Percentiles rank a stretch among this genome's conserved stretches.
Evolutionary conservation across 2,329 filamentous ascomycete genomes (phyloP).

Genomic region (Rutstroemia sp.): DNA sequence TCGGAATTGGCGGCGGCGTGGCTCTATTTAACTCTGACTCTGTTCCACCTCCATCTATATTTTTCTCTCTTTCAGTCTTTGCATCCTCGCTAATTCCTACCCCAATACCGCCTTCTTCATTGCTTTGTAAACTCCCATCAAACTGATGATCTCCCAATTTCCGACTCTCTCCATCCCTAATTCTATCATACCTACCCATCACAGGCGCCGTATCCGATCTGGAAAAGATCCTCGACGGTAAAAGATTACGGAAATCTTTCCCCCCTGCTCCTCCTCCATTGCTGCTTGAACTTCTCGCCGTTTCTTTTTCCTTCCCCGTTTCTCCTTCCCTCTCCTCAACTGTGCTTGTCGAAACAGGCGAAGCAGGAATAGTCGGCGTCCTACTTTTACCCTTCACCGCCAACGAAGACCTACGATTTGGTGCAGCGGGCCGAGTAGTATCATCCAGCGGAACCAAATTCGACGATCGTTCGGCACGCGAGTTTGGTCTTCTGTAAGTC

Average conservation of each 20-base stretch:
- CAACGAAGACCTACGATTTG: conserved; percentile 26
- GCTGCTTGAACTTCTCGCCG: no score
- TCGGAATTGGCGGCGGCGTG: conserved; percentile 25
- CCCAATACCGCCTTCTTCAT: neutral
- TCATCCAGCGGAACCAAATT: conserved; percentile 7
- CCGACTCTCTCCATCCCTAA: conserved; percentile 1
- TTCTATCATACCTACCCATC: neutral
- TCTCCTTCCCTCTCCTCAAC: neutral
- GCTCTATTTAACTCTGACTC: conserved; percentile 15
- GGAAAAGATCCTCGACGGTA: neutral
- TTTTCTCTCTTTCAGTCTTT: no score
- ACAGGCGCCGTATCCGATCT: neutral
- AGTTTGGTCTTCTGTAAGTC: neutral
- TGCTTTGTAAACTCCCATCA: neutral
- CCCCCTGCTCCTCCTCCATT: neutral
- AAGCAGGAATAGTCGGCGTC: neutral
- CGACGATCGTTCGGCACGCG: conserved; percentile 8
- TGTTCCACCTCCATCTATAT: neutral
- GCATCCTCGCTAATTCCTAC: no score
- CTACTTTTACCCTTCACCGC: conserved; percentile 6
- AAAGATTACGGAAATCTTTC: conserved; percentile 2
- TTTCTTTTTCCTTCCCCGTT: neutral
- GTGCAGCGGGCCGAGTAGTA: conserved; percentile 12
- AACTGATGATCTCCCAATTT: neutral
- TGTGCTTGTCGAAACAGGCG: neutral